Evolutionary conservation across 768 basidiomycete species (phyloP), one percentile per base, ranked within the genome.

Genomic region (Lentinula aciculospora): DNA sequence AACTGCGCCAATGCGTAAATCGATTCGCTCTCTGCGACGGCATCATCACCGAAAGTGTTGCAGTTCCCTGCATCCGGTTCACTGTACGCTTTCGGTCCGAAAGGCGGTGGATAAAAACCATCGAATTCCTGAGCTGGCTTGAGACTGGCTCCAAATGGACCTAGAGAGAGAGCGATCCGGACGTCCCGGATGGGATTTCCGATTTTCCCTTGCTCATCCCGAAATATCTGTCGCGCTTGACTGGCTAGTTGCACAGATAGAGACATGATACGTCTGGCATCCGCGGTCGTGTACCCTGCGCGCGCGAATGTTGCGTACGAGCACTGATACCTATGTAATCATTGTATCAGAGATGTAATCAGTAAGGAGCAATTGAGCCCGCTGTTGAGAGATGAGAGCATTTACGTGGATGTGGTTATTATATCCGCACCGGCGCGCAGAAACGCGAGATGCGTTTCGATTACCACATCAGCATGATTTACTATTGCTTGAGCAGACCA

Each of bases 81-180:
- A 0, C 69, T 69, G 59, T 69, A 78, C 23, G 66, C 77, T 57
- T 68, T 73, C 2, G 89, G 88, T 1, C 88, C 89, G 63, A 79
- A 90, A 0, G 89, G 88, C 0, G 86, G 84, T 1, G 90, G 90
- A 65, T 91, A 92, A 61, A 80, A 73, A 6, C 88, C 91, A 58
- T 79, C 76, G 64, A 86, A 92, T 66, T 93, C 91, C 58, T 88
- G 84, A 54, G 86, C 78, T 0, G 84, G 82, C 6, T 68, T 66
- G 15, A 89, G 72, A 4, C 80, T 84, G 1, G 87, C 85, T 36
- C 90, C 89, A 63, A 81, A 91, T 0, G 88, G 84, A 17, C 91
- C 90, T 28, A 92, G 70, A 4, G 87, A 90, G 4, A 94, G 75
- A 2, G 81, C 86, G 34, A 92, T 77, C 27, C 71, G 75, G 61